phyloP scores from a whole-genome alignment of 225 moss, liverwort and hornwort genomes.

The Physcomitrium patens region DNA sequence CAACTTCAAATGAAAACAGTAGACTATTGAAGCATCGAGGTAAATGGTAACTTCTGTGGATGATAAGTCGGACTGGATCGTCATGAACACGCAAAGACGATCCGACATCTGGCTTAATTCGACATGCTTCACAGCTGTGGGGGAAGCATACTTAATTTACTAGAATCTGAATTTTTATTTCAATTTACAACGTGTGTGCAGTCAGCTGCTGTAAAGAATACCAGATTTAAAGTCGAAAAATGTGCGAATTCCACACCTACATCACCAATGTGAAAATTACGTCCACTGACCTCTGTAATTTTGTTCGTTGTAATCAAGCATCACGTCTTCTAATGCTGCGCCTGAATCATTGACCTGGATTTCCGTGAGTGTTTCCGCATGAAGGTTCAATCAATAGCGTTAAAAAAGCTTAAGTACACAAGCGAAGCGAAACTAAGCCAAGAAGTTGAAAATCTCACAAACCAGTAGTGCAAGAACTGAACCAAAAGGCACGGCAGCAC shows the following conservation, averaged over 20 bases:
- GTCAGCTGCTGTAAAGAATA: neutral
- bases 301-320: constrained; percentile 36
- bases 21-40: neutral
- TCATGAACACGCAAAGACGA: constrained; percentile 21
- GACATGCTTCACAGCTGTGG: neutral
- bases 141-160: constrained; percentile 19
- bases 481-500: constrained; percentile 11
- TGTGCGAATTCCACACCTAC: neutral
- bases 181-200: constrained; percentile 24
- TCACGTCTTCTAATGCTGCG: constrained; percentile 31
- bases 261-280: neutral
- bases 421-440: too few relatives aligned
- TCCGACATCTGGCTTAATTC: neutral
- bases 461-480: too few relatives aligned
- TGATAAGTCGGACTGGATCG: constrained; percentile 19
- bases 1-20: constrained; percentile 15
- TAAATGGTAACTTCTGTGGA: neutral
- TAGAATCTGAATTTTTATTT: neutral
- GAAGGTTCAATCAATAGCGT: too few relatives aligned
- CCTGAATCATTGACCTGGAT: too few relatives aligned
- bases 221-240: neutral
- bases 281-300: constrained; percentile 51
- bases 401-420: too few relatives aligned
- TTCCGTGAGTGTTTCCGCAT: too few relatives aligned
- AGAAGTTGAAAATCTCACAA: too few relatives aligned